phyloP scores from a whole-genome alignment of 148 eudicot genomes.

The Camellia lanceoleosa region DNA sequence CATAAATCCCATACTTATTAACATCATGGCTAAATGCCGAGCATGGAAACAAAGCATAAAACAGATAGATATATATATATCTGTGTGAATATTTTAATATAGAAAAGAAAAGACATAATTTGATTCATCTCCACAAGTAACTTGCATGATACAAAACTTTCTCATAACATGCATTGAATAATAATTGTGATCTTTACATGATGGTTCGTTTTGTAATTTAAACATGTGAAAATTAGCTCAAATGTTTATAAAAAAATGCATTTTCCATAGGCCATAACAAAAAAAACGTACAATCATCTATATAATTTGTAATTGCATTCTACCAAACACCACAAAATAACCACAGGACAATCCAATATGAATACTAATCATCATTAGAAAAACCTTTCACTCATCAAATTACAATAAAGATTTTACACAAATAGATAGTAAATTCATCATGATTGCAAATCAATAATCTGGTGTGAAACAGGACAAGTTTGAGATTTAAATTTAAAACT shows the following conservation, averaged over 20 bases:
- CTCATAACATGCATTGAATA: no score
- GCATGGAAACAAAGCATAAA: no score
- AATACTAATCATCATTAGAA: background rate
- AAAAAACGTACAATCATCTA: background rate
- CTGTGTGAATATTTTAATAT: background rate
- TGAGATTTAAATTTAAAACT: background rate
- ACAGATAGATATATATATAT: no score
- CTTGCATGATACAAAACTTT: no score
- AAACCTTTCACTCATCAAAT: background rate
- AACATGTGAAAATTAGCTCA: no score
- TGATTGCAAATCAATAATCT: background rate
- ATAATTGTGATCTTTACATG: no score
- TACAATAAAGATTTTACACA: background rate
- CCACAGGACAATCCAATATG: background rate
- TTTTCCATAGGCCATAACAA: no score
- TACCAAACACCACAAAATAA: background rate
- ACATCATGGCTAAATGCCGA: background rate
- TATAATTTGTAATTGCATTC: background rate
- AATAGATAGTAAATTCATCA: background rate
- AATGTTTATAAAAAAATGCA: no score
- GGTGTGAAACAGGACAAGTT: background rate
- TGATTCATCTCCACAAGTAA: no score
- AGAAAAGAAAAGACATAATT: no score
- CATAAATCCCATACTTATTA: background rate
- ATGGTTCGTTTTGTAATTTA: background rate